Percentiles rank a stretch among this genome's conserved stretches.
Conservation (phyloP, 2,329 filamentous ascomycete species). For the Ophiostoma ulmi region DNA sequence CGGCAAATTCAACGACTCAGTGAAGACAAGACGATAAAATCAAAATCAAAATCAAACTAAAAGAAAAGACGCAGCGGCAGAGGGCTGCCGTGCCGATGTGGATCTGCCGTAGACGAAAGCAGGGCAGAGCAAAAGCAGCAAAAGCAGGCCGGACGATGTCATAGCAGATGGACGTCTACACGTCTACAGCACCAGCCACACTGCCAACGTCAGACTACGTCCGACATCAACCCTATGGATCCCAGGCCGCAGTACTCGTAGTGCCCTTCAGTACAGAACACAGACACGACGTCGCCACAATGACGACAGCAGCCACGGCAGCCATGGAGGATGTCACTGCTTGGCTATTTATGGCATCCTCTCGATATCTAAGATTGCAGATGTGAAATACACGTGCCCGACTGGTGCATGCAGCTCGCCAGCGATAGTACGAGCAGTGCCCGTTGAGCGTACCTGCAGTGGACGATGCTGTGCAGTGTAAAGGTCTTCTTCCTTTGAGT, state of each 20-base stretch:
- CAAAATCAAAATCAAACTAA: no score
- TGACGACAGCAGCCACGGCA: conserved; percentile 12
- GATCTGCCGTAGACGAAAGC: neutral
- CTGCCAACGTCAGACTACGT: neutral
- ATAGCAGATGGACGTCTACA: neutral
- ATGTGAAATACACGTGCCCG: neutral
- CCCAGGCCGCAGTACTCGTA: no score
- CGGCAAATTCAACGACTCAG: no score
- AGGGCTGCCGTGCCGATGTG: neutral
- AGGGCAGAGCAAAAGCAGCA: neutral
- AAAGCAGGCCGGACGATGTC: neutral
- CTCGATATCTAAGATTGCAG: no score
- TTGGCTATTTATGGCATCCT: neutral
- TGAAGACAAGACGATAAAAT: no score
- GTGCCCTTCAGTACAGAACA: neutral
- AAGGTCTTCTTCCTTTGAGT: no score
- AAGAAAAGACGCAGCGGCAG: neutral
- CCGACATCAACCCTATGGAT: neutral
- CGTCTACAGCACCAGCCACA: neutral
- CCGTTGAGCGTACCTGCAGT: neutral
- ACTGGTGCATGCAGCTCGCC: neutral
- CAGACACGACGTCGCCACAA: conserved; percentile 7
- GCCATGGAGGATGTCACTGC: conserved; percentile 4
- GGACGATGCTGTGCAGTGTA: neutral
- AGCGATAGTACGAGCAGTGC: neutral